Conservation (phyloP, 345 rosid genomes). For the Eucalyptus brandiana region DNA sequence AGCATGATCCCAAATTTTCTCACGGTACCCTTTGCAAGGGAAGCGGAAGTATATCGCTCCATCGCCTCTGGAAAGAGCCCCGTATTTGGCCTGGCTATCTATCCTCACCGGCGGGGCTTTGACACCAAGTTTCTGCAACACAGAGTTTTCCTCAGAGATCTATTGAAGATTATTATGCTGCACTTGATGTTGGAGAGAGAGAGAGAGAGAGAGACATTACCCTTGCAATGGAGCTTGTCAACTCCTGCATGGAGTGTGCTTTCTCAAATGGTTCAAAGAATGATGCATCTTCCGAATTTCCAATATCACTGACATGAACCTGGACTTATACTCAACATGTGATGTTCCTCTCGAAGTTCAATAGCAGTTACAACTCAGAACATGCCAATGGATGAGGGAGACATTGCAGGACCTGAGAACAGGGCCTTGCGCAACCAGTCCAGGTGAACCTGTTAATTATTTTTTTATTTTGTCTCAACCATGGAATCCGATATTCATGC, state of each 20-base stretch:
- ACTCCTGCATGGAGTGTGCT: slow-evolving; percentile 70
- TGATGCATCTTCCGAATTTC: slow-evolving; percentile 76
- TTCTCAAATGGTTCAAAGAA: slow-evolving; percentile 89
- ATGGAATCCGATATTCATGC: neutral
- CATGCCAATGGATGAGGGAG: neutral
- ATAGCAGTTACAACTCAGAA: neutral
- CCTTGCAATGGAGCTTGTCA: slow-evolving; percentile 62
- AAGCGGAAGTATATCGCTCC: slow-evolving; percentile 84
- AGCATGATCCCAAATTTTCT: slow-evolving; percentile 99
- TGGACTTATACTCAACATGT: neutral
- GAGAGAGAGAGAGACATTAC: slow-evolving; percentile 6
- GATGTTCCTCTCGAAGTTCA: neutral
- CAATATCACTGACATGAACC: slow-evolving; percentile 72
- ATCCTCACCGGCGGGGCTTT: slow-evolving; percentile 87
- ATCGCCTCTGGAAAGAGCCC: slow-evolving; percentile 88
- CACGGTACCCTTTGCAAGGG: slow-evolving; percentile 79
- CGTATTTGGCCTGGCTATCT: slow-evolving; percentile 95
- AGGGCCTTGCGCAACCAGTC: neutral
- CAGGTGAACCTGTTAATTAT: neutral
- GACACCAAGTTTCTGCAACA: slow-evolving; percentile 76
- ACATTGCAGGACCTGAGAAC: neutral
- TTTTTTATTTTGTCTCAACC: neutral
- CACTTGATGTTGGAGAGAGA: neutral
- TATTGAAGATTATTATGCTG: neutral
- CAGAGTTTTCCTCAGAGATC: neutral